These are phyloP conservation scores for Miamiensis avidus DNA, from an alignment of 169 alveolate genomes.

Conservation along the genomic window DNA sequence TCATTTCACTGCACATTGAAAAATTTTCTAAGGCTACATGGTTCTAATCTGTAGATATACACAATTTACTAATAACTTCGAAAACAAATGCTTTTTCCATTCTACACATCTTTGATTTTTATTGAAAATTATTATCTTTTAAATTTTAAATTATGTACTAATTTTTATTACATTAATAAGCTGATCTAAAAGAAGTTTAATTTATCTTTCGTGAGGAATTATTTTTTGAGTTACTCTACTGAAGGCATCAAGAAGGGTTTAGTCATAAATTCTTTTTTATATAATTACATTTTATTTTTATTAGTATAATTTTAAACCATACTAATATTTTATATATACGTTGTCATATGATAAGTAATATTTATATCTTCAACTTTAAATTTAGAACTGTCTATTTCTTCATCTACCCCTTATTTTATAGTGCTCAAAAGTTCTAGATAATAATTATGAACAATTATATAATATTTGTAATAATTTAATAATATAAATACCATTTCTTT, in stretches of 20 bases:
- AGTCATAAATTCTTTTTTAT: conserved; percentile 76
- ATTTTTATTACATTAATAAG: conserved; percentile 5
- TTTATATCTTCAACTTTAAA: conserved; percentile 51
- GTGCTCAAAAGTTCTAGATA: conserved; percentile 73
- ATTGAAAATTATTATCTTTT: conserved; percentile 63
- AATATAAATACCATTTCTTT: conserved; percentile 39
- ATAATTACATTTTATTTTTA: background rate
- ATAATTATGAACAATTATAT: too few relatives aligned
- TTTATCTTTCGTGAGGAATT: conserved; percentile 69
- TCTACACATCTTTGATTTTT: conserved; percentile 66
- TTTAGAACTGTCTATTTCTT: conserved; percentile 51
- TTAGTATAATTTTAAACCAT: background rate
- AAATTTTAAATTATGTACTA: background rate
- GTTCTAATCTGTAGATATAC: conserved; percentile 83
- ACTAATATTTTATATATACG: background rate
- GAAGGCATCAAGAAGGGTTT: conserved; percentile 85
- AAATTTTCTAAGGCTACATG: conserved; percentile 78
- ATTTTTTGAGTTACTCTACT: conserved; percentile 85
- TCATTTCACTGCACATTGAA: conserved; percentile 88
- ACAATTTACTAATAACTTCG: conserved; percentile 83
- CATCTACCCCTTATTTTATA: conserved; percentile 55
- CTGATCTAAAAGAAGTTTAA: conserved; percentile 23
- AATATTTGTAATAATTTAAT: too few relatives aligned
- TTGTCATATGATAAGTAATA: conserved; percentile 63
- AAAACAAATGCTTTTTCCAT: conserved; percentile 89